phyloP scores from a whole-genome alignment of 768 basidiomycete species.

The Tulasnella sp. region DNA sequence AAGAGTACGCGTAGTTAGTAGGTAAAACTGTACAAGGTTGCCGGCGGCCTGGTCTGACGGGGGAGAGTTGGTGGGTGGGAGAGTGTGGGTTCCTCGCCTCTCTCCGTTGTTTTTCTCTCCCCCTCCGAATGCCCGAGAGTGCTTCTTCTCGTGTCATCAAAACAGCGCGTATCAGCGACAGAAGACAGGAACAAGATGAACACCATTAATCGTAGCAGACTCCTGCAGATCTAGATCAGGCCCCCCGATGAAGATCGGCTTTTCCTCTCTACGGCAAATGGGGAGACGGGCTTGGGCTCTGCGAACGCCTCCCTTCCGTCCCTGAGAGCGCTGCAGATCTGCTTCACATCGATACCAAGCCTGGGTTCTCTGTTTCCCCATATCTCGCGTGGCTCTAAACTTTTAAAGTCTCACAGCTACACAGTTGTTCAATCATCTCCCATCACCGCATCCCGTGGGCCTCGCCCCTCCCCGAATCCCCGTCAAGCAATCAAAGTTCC shows the following conservation, averaged over 20 bases:
- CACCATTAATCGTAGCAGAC: too few species aligned
- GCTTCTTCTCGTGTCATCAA: slow-evolving; percentile 15
- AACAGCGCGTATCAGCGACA: background rate
- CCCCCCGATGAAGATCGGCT: slow-evolving; percentile 9
- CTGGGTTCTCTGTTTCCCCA: background rate
- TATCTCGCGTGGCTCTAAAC: background rate
- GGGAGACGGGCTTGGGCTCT: background rate
- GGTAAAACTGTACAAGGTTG: slow-evolving; percentile 21
- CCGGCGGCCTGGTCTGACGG: background rate
- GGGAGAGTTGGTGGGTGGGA: slow-evolving; percentile 6
- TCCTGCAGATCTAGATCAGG: background rate
- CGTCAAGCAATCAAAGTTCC: background rate
- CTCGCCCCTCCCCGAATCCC: background rate
- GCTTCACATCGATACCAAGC: background rate
- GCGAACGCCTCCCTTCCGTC: slow-evolving; percentile 16
- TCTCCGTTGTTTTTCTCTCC: slow-evolving; percentile 20
- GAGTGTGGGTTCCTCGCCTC: slow-evolving; percentile 7
- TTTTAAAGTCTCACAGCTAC: background rate
- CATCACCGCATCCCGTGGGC: background rate
- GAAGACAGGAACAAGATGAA: slow-evolving; percentile 18
- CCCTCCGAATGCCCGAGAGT: background rate
- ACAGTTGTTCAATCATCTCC: background rate
- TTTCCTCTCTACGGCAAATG: background rate
- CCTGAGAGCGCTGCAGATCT: background rate
- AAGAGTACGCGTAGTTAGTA: slow-evolving; percentile 3